Conservation (phyloP, 345 rosid species). For the Clausena lansium region DNA sequence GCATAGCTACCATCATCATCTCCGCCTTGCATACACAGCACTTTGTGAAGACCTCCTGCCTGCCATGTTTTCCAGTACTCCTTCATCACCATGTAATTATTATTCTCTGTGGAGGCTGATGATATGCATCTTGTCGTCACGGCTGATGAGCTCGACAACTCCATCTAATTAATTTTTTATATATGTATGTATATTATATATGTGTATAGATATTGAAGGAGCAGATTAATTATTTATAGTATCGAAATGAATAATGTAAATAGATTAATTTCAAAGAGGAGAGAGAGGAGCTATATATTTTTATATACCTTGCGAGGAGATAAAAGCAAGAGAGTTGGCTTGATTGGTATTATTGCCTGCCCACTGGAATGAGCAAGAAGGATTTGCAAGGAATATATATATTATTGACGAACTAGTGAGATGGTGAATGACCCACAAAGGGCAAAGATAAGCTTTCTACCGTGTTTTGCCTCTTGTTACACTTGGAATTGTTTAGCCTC, state of each 20-base stretch:
- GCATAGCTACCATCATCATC: constrained; percentile 54
- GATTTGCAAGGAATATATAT: background rate
- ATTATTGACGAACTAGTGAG: background rate
- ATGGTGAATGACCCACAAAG: constrained; percentile 3
- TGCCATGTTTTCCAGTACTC: constrained; percentile 15
- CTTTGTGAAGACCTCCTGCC: constrained; percentile 42
- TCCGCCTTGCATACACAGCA: constrained; percentile 60
- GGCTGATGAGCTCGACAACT: constrained; percentile 21
- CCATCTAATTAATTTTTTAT: constrained; percentile 13
- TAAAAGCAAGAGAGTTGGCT: too few relatives aligned
- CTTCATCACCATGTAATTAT: background rate
- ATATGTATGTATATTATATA: too few relatives aligned
- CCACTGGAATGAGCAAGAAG: background rate
- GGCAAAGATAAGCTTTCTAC: background rate
- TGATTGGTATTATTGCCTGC: background rate
- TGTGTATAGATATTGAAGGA: background rate
- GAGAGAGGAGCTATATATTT: background rate
- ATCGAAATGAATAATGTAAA: too few relatives aligned
- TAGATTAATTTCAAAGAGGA: background rate
- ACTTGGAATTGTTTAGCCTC: background rate
- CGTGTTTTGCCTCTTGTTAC: background rate
- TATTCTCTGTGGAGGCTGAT: too few relatives aligned
- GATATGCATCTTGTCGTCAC: background rate
- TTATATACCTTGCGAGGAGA: too few relatives aligned
- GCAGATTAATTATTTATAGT: too few relatives aligned